phyloP scores from a whole-genome alignment of 192 early-diverging fungal genomes.

The Gonapodya prolifera region DNA sequence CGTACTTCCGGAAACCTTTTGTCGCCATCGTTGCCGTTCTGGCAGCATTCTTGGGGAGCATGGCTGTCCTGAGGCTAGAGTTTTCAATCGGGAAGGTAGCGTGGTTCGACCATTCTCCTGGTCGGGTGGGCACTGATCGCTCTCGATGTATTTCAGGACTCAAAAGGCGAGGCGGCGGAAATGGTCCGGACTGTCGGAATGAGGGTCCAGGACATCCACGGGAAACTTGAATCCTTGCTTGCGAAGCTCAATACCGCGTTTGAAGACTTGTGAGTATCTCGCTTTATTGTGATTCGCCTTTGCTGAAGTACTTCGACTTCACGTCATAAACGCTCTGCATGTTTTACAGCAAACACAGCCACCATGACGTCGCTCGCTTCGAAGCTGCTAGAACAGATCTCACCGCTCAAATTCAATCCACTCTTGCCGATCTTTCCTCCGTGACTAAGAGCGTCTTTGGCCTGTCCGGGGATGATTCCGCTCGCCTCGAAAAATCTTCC shows the following conservation, averaged over 20 bases:
- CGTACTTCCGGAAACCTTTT: conserved; percentile 27
- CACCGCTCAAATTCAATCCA: too few relatives aligned
- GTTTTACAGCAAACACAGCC: too few relatives aligned
- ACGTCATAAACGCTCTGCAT: too few relatives aligned
- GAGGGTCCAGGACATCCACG: background rate
- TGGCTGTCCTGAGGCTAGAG: conserved; percentile 24
- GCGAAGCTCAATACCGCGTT: conserved; percentile 10
- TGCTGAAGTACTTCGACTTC: too few relatives aligned
- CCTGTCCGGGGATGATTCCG: too few relatives aligned
- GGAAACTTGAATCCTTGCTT: conserved; percentile 4
- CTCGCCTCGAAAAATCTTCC: too few relatives aligned
- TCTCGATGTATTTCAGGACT: conserved; percentile 3
- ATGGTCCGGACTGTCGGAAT: background rate
- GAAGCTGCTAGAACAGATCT: too few relatives aligned
- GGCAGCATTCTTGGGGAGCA: background rate
- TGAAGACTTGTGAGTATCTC: too few relatives aligned
- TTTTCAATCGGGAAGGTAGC: conserved; percentile 23
- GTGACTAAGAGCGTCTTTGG: too few relatives aligned
- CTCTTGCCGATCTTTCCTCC: too few relatives aligned
- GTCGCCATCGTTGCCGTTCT: conserved; percentile 22
- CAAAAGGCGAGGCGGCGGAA: conserved; percentile 4
- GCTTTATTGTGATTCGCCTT: too few relatives aligned
- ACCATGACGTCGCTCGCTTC: too few relatives aligned
- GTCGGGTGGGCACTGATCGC: background rate
- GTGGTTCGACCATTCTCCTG: background rate